Percentiles rank a stretch among this genome's conserved stretches.
Conservation (phyloP, 805 yeast species). For the Lachancea cidri region DNA sequence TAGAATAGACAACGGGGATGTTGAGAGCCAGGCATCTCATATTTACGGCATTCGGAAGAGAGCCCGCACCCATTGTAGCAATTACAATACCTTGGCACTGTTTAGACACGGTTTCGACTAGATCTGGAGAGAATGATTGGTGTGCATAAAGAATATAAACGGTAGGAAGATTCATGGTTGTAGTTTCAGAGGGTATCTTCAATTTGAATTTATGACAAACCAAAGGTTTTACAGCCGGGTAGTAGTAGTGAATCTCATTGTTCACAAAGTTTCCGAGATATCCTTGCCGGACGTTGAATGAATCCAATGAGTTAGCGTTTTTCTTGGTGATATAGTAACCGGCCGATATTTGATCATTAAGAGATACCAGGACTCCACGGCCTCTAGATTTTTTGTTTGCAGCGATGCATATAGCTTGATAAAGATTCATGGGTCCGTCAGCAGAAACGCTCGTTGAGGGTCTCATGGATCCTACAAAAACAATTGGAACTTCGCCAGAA, state of each 20-base stretch:
- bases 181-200: constrained; percentile 20
- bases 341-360: constrained; percentile 63
- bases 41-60: constrained; percentile 48
- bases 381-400: constrained; percentile 44
- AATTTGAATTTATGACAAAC: constrained; percentile 43
- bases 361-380: constrained; percentile 58
- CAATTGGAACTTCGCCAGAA: constrained; percentile 50
- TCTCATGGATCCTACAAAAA: constrained; percentile 69
- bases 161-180: constrained; percentile 23
- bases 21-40: constrained; percentile 36
- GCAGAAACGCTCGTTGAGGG: constrained; percentile 67
- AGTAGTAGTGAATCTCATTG: constrained; percentile 58
- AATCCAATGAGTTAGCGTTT: constrained; percentile 64
- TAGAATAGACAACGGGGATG: constrained; percentile 58
- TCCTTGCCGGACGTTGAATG: constrained; percentile 68
- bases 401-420: constrained; percentile 64
- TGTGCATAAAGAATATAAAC: constrained; percentile 57
- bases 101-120: constrained; percentile 44
- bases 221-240: constrained; percentile 55
- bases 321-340: constrained; percentile 69
- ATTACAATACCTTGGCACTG: constrained; percentile 52
- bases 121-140: constrained; percentile 50
- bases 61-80: constrained; percentile 72
- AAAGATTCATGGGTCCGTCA: constrained; percentile 69
- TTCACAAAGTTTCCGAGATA: constrained; percentile 66